Conservation (phyloP, 106 monocot genomes). For the Dendrobium officinale region DNA sequence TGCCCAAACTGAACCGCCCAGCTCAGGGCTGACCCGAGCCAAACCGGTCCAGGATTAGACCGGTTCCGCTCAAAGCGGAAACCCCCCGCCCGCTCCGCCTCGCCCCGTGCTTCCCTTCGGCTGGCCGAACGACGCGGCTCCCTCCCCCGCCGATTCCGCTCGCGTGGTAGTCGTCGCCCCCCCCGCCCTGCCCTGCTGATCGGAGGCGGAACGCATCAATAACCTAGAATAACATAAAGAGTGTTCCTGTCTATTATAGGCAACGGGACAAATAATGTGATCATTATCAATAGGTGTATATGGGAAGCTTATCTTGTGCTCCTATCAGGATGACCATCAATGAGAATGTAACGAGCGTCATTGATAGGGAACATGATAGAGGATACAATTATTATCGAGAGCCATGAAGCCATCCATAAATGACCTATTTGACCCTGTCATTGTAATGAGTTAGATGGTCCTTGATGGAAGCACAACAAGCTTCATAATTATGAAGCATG, state of each 20-base stretch:
- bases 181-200: too few relatives aligned
- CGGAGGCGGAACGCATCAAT: too few relatives aligned
- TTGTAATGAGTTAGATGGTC: not conserved
- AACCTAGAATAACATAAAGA: not conserved
- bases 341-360: not conserved
- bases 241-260: not conserved
- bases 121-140: too few relatives aligned
- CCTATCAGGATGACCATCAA: not conserved
- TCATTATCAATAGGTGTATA: not conserved
- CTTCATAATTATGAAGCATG: not conserved
- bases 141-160: too few relatives aligned
- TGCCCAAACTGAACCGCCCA: too few relatives aligned
- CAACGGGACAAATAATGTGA: not conserved
- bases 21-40: too few relatives aligned
- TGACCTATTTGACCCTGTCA: not conserved
- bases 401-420: not conserved
- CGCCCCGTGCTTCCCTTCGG: too few relatives aligned
- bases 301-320: not conserved
- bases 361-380: not conserved
- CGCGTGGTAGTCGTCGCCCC: too few relatives aligned
- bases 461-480: not conserved
- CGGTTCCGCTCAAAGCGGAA: too few relatives aligned
- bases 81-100: too few relatives aligned
- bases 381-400: not conserved
- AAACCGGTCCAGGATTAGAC: too few relatives aligned